phyloP scores from a whole-genome alignment of 2,329 filamentous ascomycete genomes.

The Claviceps spartinae region DNA sequence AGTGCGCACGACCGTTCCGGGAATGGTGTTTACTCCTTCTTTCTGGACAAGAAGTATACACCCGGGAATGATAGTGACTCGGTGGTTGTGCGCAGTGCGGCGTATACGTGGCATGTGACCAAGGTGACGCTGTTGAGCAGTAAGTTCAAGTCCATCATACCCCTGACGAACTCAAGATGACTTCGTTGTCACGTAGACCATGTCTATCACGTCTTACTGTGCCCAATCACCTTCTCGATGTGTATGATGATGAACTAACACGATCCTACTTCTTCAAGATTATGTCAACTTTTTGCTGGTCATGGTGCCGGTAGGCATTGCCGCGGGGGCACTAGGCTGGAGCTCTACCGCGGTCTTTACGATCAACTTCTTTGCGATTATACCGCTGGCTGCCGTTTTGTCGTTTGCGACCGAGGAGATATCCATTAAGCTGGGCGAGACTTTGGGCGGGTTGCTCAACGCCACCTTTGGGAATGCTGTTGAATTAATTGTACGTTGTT shows the following conservation, averaged over 20 bases:
- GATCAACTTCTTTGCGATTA: conserved; percentile 70
- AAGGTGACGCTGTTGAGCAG: conserved; percentile 47
- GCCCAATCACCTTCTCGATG: too few relatives aligned
- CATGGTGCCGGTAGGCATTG: conserved; percentile 60
- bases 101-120: conserved; percentile 39
- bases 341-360: conserved; percentile 55
- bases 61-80: conserved; percentile 39
- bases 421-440: conserved; percentile 56
- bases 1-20: conserved; percentile 11
- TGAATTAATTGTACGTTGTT: conserved; percentile 52
- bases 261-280: conserved; percentile 19
- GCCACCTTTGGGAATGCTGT: conserved; percentile 72
- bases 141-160: conserved; percentile 21
- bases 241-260: background rate
- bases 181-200: too few relatives aligned
- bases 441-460: conserved; percentile 59
- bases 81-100: conserved; percentile 29
- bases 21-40: conserved; percentile 23
- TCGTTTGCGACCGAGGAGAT: conserved; percentile 72
- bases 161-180: too few relatives aligned
- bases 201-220: background rate
- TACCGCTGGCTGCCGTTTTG: conserved; percentile 59
- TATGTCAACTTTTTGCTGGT: conserved; percentile 59
- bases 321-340: conserved; percentile 50
- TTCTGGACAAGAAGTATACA: conserved; percentile 35